These are phyloP conservation scores for Cystobasidium slooffiae DNA, from an alignment of 1,284 basidiomycete species.

Conservation along the genomic window DNA sequence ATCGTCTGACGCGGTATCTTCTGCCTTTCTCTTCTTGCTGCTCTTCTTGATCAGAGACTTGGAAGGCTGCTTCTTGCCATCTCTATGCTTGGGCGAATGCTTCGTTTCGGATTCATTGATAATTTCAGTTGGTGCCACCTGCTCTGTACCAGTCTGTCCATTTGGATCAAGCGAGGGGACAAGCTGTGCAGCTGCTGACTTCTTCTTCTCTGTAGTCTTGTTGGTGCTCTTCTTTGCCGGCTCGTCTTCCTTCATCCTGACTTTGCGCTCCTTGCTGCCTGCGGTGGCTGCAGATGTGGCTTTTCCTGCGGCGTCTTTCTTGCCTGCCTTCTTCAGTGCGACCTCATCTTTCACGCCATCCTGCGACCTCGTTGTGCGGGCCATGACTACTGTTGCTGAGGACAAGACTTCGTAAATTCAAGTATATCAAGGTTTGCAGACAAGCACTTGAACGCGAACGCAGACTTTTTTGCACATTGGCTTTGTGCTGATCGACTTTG, in stretches of 20 bases:
- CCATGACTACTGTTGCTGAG: background rate
- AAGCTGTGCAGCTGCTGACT: constrained; percentile 12
- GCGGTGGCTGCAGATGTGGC: constrained; percentile 16
- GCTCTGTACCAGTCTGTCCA: constrained; percentile 20
- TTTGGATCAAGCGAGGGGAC: constrained; percentile 12
- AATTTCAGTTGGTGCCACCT: constrained; percentile 29
- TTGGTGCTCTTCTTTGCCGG: constrained; percentile 6
- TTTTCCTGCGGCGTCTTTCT: constrained; percentile 25
- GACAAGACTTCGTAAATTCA: too few species aligned
- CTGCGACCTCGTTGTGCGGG: constrained; percentile 7
- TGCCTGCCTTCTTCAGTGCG: constrained; percentile 33
- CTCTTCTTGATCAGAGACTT: constrained; percentile 38
- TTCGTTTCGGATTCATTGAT: constrained; percentile 31
- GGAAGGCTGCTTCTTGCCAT: constrained; percentile 31
- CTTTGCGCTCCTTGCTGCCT: constrained; percentile 34
- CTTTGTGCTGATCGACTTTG: background rate
- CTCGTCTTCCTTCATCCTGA: constrained; percentile 32
- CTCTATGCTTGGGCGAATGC: constrained; percentile 39
- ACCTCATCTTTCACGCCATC: constrained; percentile 33
- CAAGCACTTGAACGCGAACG: constrained; percentile 7
- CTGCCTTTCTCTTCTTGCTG: constrained; percentile 36
- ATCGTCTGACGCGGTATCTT: constrained; percentile 15
- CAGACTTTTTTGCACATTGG: constrained; percentile 11
- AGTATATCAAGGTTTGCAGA: too few species aligned
- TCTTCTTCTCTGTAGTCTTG: constrained; percentile 22